Evolutionary conservation across 108 stramenopile species (phyloP), one percentile per base, ranked within the genome.

Genomic region (Seminavis robusta): DNA sequence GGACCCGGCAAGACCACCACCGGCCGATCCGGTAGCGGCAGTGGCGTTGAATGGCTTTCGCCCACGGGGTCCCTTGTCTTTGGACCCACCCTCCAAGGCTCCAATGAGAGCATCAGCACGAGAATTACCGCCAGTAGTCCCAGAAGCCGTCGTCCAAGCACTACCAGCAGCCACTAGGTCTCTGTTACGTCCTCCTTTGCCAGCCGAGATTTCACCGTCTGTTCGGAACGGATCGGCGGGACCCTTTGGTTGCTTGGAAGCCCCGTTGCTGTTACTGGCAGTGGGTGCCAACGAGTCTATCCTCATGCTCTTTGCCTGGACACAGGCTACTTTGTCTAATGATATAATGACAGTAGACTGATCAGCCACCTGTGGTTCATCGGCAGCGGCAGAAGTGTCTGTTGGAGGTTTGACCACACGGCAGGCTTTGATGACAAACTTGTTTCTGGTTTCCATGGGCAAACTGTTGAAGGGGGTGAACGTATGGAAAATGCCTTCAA

Each of bases 401-500:
- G n/a, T n/a, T n/a, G n/a, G n/a, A n/a, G n/a, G n/a, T 42, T 69
- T 65, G 39, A 70, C 52, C 17, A 65, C 52, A 13, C 59, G 45
- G 47, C 62, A 58, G n/a, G 76, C 69, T 46, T 82, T 83, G 38
- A 92, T 42, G 8, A 86, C 86, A 57, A 81, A 88, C 21, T 70
- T 60, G 51, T 88, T 85, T 36, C 59, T 67, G 27, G 59, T 30
- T 0, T 76, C 65, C 13, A 67, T 48, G 0, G 61, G 52, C 30
- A 71, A 52, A 8, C 50, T 56, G 9, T 30, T 44, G 52, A 83
- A 88, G 9, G 86, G 86, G 16, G 85, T 77, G 47, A 81, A 84
- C 8, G 80, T 84, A 54, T 83, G 77, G 29, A 92, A 83, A 17
- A 86, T 59, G 23, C 90, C 86, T 65, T 88, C 86, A 38, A 88